Conservation (phyloP, 441 rosid genomes). For the Populus hybrid region DNA sequence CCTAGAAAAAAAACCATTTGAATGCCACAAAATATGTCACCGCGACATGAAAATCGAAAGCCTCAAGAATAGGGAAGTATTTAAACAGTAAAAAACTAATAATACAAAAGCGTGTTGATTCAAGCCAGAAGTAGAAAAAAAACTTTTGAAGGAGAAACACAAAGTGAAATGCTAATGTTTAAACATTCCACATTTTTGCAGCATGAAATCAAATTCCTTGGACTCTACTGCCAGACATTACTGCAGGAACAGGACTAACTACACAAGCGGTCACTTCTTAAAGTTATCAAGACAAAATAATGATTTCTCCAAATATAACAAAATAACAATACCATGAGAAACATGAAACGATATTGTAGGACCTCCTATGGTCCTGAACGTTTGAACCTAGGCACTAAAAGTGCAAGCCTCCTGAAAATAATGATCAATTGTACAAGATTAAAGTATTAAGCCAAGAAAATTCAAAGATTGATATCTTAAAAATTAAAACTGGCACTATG, state of each 20-base stretch:
- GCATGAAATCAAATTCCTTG: not conserved
- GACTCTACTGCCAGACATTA: not conserved
- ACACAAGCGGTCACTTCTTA: not conserved
- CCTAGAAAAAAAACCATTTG: not conserved
- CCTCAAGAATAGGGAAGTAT: not conserved
- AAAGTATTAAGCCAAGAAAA: not conserved
- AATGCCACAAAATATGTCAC: not conserved
- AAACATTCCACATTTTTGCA: constrained; percentile 2
- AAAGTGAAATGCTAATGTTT: not conserved
- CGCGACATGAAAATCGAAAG: not conserved
- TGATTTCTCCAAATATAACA: not conserved
- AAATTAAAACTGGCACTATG: not conserved
- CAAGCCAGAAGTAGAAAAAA: not conserved
- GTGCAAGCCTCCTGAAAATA: not conserved
- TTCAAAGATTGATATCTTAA: not conserved
- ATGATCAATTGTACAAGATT: not conserved
- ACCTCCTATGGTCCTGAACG: not conserved
- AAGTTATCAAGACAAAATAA: too few species aligned
- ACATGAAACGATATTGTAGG: not conserved
- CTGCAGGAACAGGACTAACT: not conserved
- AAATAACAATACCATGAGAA: not conserved
- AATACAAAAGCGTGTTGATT: not conserved
- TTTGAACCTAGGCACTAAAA: not conserved
- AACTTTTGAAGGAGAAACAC: not conserved
- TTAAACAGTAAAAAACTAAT: not conserved